Conservation (phyloP, 2,329 filamentous ascomycete genomes). For the Neofusicoccum ribis region DNA sequence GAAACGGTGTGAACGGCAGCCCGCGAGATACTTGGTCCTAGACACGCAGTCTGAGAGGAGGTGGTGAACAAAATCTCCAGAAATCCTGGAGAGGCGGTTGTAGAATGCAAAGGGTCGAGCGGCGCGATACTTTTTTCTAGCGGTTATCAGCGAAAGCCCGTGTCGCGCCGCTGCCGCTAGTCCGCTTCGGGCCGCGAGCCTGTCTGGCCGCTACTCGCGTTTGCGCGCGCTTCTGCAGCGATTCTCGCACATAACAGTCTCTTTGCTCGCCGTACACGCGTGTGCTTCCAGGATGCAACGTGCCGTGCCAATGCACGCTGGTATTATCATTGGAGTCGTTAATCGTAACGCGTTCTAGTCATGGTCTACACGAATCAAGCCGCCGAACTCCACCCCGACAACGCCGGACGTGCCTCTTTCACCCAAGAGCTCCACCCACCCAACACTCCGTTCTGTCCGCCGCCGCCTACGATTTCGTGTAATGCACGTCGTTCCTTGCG, state of each 20-base stretch:
- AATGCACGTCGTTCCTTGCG: neutral
- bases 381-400: neutral
- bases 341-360: conserved; percentile 1
- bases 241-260: no score
- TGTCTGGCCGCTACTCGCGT: neutral
- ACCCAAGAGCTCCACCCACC: neutral
- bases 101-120: neutral
- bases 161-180: conserved; percentile 1
- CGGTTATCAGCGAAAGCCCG: neutral
- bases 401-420: neutral
- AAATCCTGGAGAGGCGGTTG: conserved; percentile 19
- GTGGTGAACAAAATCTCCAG: conserved; percentile 3
- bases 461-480: neutral
- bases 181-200: neutral
- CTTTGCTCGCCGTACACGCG: no score
- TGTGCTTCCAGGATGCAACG: no score
- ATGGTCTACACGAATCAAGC: neutral
- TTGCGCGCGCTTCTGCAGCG: neutral
- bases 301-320: no score
- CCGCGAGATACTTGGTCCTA: neutral
- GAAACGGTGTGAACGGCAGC: neutral
- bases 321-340: neutral
- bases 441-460: neutral
- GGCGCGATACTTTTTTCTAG: conserved; percentile 9
- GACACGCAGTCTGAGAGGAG: neutral